phyloP scores from a whole-genome alignment of 192 early-diverging fungal genomes.

The Entomortierella chlamydospora region DNA sequence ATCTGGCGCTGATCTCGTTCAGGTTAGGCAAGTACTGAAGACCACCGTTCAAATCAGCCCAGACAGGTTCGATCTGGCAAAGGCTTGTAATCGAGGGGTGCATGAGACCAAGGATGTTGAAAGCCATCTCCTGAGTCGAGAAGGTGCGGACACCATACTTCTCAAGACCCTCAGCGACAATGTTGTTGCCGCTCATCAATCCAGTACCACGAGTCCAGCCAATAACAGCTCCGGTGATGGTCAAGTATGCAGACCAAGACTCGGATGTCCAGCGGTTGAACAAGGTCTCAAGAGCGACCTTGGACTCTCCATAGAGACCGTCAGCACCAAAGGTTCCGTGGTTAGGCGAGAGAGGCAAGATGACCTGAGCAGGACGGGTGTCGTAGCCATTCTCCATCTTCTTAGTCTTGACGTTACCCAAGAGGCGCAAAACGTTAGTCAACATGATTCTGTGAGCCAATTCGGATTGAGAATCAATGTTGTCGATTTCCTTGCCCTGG shows the following conservation, averaged over 20 bases:
- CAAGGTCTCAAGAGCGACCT: conserved; percentile 92
- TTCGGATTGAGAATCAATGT: conserved; percentile 89
- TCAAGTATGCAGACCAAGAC: conserved; percentile 87
- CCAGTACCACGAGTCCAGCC: conserved; percentile 98
- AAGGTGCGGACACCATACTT: conserved; percentile 90
- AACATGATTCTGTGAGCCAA: conserved; percentile 94
- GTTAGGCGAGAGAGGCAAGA: conserved; percentile 95
- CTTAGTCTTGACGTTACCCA: conserved; percentile 87
- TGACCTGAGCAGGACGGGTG: conserved; percentile 88
- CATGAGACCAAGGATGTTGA: conserved; percentile 90
- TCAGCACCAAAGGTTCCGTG: conserved; percentile 95
- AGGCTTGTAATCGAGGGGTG: conserved; percentile 82
- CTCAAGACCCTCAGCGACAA: conserved; percentile 90
- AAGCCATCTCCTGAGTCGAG: conserved; percentile 92
- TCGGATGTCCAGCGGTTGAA: conserved; percentile 94
- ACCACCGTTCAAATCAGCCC: conserved; percentile 93
- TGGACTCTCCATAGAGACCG: conserved; percentile 94
- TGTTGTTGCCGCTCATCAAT: conserved; percentile 92
- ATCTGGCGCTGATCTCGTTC: conserved; percentile 78
- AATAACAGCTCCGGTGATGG: conserved; percentile 92
- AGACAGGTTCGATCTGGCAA: conserved; percentile 80
- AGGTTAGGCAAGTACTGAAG: conserved; percentile 88
- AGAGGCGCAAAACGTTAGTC: conserved; percentile 88
- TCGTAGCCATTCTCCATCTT: conserved; percentile 81
- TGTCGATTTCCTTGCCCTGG: conserved; percentile 86